Conservation (phyloP, 2,329 filamentous ascomycete species). For the Bipolaris gigantea region DNA sequence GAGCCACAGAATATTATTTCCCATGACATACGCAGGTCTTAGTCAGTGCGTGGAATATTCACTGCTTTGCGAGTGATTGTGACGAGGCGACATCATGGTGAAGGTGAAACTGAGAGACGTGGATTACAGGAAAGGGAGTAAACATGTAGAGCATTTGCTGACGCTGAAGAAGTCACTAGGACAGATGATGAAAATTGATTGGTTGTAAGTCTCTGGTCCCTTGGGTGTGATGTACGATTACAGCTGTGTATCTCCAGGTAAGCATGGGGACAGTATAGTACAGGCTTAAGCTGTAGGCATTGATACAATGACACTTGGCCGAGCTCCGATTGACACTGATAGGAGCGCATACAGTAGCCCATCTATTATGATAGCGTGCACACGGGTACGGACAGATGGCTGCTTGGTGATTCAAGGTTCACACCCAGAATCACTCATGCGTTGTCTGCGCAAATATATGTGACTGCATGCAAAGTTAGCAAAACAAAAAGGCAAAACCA, state of each 20-base stretch:
- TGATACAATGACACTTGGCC: background rate
- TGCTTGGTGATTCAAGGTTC: background rate
- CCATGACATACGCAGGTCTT: no score
- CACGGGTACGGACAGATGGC: background rate
- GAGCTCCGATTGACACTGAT: slow-evolving; percentile 1
- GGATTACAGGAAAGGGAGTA: background rate
- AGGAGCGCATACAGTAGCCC: background rate
- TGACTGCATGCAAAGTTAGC: slow-evolving; percentile 26
- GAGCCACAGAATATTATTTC: background rate
- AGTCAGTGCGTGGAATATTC: no score
- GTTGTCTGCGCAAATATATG: slow-evolving; percentile 39
- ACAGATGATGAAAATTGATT: background rate
- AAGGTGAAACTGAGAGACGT: background rate
- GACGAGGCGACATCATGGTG: background rate
- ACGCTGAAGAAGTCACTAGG: background rate
- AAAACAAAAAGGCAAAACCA: background rate
- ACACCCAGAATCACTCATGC: slow-evolving; percentile 15
- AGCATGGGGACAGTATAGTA: background rate
- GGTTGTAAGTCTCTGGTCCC: background rate
- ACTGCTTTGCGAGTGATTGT: background rate
- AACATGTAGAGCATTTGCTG: background rate
- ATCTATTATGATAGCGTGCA: background rate
- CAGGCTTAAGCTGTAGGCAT: background rate
- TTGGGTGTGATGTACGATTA: background rate
- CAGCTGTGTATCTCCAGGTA: background rate